Percentiles rank a stretch among this genome's conserved stretches.
phyloP scores from a whole-genome alignment of 345 rosid genomes.

The Aquilaria yunnanensis region DNA sequence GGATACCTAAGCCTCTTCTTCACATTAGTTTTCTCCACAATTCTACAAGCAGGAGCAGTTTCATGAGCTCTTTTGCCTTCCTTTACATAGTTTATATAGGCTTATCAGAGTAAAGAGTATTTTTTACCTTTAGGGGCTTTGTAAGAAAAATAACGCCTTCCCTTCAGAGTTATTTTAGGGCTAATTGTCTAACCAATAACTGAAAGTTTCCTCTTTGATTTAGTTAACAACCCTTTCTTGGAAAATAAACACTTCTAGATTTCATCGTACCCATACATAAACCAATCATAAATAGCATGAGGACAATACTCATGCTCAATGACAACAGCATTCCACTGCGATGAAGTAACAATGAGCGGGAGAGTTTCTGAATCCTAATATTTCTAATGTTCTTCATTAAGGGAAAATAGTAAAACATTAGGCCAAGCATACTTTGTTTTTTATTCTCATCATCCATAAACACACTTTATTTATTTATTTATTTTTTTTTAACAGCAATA shows the following conservation, averaged over 20 bases:
- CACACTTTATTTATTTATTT: not conserved
- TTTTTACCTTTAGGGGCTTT: slow-evolving; percentile 33
- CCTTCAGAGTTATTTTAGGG: not conserved
- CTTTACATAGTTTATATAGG: slow-evolving; percentile 30
- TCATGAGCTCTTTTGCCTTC: slow-evolving; percentile 11
- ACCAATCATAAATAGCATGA: slow-evolving; percentile 39
- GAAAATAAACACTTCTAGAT: not conserved
- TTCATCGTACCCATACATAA: slow-evolving; percentile 6
- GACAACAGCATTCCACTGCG: slow-evolving; percentile 3
- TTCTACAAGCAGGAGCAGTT: slow-evolving; percentile 8
- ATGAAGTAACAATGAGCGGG: slow-evolving; percentile 12
- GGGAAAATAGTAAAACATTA: no score
- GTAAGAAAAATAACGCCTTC: slow-evolving; percentile 21
- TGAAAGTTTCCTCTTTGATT: slow-evolving; percentile 42
- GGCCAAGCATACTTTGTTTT: not conserved
- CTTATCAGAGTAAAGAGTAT: slow-evolving; percentile 33
- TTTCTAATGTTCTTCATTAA: not conserved
- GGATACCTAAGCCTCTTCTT: slow-evolving; percentile 10
- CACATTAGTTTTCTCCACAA: slow-evolving; percentile 1
- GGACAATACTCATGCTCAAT: slow-evolving; percentile 36
- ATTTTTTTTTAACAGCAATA: no score
- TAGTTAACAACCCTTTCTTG: slow-evolving; percentile 14
- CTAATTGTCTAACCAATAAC: slow-evolving; percentile 42
- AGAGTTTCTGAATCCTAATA: slow-evolving; percentile 4
- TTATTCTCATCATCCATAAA: slow-evolving; percentile 11